Percentiles rank a stretch among this genome's conserved stretches.
Conservation (phyloP, 2,329 filamentous ascomycete species). For the Microsporum canis region DNA sequence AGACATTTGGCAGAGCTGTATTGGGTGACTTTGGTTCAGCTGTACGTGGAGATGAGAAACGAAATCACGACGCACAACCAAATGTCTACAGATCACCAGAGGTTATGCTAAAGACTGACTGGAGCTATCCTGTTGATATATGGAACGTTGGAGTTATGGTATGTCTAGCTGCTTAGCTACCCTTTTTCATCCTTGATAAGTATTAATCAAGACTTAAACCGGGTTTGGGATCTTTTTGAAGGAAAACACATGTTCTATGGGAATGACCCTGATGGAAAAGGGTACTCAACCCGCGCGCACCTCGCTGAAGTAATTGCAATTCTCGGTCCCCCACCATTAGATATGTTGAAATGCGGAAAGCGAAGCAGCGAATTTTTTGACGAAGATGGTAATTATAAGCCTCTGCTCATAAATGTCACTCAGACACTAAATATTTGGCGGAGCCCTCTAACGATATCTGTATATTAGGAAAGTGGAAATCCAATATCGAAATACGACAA, state of each 20-base stretch:
- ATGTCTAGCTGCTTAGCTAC: slow-evolving; percentile 14
- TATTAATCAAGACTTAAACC: neutral
- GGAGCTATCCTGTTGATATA: slow-evolving; percentile 40
- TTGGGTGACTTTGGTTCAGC: slow-evolving; percentile 32
- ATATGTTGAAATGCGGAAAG: slow-evolving; percentile 25
- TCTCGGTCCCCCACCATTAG: slow-evolving; percentile 33
- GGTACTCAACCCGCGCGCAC: slow-evolving; percentile 31
- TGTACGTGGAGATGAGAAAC: slow-evolving; percentile 26
- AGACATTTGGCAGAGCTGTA: slow-evolving; percentile 23
- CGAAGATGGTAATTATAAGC: slow-evolving; percentile 23
- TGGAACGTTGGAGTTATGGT: slow-evolving; percentile 43
- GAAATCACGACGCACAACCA: slow-evolving; percentile 36
- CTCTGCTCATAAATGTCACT: too few relatives aligned
- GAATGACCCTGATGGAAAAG: slow-evolving; percentile 27
- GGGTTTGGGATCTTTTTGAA: slow-evolving; percentile 41
- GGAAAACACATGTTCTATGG: slow-evolving; percentile 35
- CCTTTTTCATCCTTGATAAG: neutral
- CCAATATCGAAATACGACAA: slow-evolving; percentile 14
- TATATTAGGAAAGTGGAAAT: slow-evolving; percentile 17
- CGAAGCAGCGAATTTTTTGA: slow-evolving; percentile 32
- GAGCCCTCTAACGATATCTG: neutral
- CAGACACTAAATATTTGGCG: neutral
- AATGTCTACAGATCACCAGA: slow-evolving; percentile 29
- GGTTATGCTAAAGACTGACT: slow-evolving; percentile 37
- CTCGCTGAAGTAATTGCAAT: slow-evolving; percentile 38